A percentile compares a stretch with the other conserved stretches of the same genome.
Conservation (phyloP, 257 asterid species). For the Nicotiana paniculata region DNA sequence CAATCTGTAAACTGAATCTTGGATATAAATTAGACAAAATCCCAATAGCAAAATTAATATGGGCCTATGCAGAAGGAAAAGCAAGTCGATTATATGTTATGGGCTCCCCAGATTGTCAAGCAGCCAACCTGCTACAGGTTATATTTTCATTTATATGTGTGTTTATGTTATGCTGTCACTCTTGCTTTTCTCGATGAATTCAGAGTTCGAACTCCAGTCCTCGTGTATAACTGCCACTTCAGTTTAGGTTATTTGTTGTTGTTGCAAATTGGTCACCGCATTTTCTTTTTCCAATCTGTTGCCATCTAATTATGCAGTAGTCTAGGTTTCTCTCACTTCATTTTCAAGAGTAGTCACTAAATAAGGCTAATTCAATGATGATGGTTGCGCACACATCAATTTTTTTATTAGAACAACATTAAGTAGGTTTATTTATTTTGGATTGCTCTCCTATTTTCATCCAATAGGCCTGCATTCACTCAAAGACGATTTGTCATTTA, state of each 20-base stretch:
- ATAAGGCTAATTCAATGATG: not conserved
- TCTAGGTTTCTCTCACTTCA: not conserved
- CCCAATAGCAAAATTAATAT: slow-evolving; percentile 66
- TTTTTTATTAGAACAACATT: not conserved
- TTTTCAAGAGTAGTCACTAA: not conserved
- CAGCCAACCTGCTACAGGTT: slow-evolving; percentile 72
- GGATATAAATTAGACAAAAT: slow-evolving; percentile 79
- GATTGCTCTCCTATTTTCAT: not conserved
- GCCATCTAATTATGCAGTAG: not conserved
- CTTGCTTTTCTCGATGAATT: not conserved
- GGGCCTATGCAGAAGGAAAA: slow-evolving; percentile 72
- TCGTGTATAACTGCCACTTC: not conserved
- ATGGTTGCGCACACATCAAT: not conserved
- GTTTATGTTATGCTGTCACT: not conserved
- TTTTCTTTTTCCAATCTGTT: not conserved
- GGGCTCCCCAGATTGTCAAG: slow-evolving; percentile 53
- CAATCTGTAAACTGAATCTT: slow-evolving; percentile 69
- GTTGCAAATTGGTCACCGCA: not conserved
- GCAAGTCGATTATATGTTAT: slow-evolving; percentile 71
- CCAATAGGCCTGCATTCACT: not conserved
- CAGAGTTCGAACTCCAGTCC: not conserved
- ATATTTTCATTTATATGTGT: slow-evolving; percentile 1
- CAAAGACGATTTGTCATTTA: slow-evolving; percentile 14
- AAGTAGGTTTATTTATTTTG: not conserved
- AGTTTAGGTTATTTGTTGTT: not conserved